Percentiles rank a stretch among this genome's conserved stretches.
Conservation (phyloP, 176 grass and related monocot species). For the sorghum (Sorghum bicolor) region DNA sequence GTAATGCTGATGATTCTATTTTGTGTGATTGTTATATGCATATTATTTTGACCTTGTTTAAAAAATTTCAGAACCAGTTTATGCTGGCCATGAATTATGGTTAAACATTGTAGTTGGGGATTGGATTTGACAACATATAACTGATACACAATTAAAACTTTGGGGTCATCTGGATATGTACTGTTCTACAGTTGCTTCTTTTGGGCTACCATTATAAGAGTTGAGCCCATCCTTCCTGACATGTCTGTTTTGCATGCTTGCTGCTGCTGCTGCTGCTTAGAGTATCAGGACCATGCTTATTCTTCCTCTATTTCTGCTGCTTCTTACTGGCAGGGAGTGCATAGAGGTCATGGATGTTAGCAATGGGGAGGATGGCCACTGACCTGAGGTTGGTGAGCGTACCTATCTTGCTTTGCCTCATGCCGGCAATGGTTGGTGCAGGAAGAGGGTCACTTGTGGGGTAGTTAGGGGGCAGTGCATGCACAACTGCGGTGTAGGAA, state of each 20-base stretch:
- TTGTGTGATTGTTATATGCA: not conserved
- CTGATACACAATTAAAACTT: not conserved
- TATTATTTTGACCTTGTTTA: not conserved
- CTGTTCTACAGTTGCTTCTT: not conserved
- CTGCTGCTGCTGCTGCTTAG: not conserved
- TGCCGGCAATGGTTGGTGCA: not conserved
- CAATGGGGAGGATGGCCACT: not conserved
- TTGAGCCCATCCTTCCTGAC: not conserved
- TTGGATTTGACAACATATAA: not conserved
- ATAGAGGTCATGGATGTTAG: not conserved
- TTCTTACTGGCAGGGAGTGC: not conserved
- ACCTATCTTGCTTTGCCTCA: not conserved
- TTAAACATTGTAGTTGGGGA: not conserved
- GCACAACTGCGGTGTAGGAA: not conserved
- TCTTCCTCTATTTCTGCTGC: not conserved
- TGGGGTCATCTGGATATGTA: not conserved
- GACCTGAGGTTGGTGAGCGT: not conserved
- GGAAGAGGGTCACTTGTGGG: not conserved
- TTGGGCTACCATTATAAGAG: not conserved
- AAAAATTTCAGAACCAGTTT: not conserved
- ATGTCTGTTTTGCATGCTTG: not conserved
- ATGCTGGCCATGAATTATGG: not conserved
- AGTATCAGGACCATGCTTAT: not conserved
- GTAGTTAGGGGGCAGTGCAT: not conserved
- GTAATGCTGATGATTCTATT: not conserved